Evolutionary conservation across 2,329 filamentous ascomycete genomes (phyloP), one percentile per base, ranked within the genome.

Genomic region (Penicillium sp.): DNA sequence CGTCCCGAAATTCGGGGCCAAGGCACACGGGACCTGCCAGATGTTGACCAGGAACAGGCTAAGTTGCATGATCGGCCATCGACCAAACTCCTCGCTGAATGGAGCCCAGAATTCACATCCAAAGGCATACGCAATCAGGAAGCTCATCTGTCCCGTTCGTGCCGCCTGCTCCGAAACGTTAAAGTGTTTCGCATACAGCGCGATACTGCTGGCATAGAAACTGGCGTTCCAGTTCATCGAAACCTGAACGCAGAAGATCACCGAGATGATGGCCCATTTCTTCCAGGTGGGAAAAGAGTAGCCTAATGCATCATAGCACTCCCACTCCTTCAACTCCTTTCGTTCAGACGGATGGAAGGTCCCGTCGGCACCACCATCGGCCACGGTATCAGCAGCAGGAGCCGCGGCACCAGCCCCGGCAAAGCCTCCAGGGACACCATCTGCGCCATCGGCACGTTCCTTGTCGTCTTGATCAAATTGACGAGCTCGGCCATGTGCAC

Each of bases 51-150:
- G 72, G 51, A 85, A 76, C 48, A 91, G 70, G 36, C 82, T 86
- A 29, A 80, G 69, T 72, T 90, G 87, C 51, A 91, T 76, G 42
- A 90, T 78, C 2, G 84, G 84, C 76, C 82, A 85, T 38, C 88
- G 79, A 4, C 88, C 88, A 44, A 90, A 76, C 61, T 93, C 88
- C 65, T 93, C 88, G 25, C 82, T 86, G 85, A 87, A 93, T 0
- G 88, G 88, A 0, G 88, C 88, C 88, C 88, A 93, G 0, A 91
- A 76, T 68, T 93, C 88, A 63, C 88, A 91, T 13, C 88, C 88
- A 62, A 93, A 89, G 32, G 85, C 87, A 65, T 93, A 93, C 3
- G 83, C 71, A 46, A 93, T 74, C 24, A 93, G 72, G 67, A 90
- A 93, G 54, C 87, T 79, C 69, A 86, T 84, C 53, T 87, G 85